phyloP scores from a whole-genome alignment of 208 protist genomes.

The Tritrichomonas foetus region DNA sequence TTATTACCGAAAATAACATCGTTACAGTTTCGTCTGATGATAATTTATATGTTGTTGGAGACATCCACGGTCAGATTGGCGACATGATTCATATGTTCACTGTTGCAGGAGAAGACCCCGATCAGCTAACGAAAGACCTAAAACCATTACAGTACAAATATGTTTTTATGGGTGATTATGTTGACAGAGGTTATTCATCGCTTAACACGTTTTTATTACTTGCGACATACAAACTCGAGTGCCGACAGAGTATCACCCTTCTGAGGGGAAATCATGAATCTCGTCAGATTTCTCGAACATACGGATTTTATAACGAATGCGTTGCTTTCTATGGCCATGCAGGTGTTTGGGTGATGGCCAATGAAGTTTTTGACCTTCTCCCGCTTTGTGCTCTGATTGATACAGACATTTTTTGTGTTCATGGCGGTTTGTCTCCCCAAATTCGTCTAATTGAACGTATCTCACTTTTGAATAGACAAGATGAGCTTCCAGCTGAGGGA shows the following conservation, averaged over 20 bases:
- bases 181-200: slow-evolving; percentile 53
- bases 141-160: slow-evolving; percentile 6
- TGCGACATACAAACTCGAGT: slow-evolving; percentile 42
- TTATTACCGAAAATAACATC: too few relatives aligned
- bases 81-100: too few relatives aligned
- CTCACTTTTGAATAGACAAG: slow-evolving; percentile 67
- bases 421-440: neutral
- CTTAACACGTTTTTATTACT: slow-evolving; percentile 49
- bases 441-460: slow-evolving; percentile 72
- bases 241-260: slow-evolving; percentile 48
- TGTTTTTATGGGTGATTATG: slow-evolving; percentile 60
- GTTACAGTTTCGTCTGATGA: too few relatives aligned
- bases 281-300: slow-evolving; percentile 43
- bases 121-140: too few relatives aligned
- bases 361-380: neutral
- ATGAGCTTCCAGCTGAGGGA: slow-evolving; percentile 28
- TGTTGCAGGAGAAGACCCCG: too few relatives aligned
- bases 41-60: too few relatives aligned
- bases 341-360: neutral
- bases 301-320: slow-evolving; percentile 56
- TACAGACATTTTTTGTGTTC: slow-evolving; percentile 20
- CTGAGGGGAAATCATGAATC: slow-evolving; percentile 58
- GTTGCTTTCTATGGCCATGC: slow-evolving; percentile 76
- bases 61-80: too few relatives aligned
- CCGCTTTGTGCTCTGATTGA: neutral